Base-by-base conservation (phyloP, 2,329 filamentous ascomycete genomes). In the Ustilaginoidea virens region DNA sequence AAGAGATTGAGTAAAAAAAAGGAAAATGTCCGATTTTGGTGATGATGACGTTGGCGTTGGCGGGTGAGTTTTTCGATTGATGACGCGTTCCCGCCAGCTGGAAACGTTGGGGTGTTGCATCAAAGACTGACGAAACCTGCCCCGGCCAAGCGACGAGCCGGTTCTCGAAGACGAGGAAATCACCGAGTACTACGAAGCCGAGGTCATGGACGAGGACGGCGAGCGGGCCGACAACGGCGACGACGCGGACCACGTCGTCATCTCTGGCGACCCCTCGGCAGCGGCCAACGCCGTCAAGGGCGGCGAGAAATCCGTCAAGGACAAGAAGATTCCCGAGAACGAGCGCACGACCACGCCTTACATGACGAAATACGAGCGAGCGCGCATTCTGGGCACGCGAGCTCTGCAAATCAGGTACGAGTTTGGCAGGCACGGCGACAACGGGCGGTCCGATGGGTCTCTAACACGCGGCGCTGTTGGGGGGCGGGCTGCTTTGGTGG, bases 351-450 rank as follows among this genome's bases (percentile, higher is more conserved):
- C 90, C 7, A 98, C 90, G 17, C 90, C 87, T 3, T 98, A 94
- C 60, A 92, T 98, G 87, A 98, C 90, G 41, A 98, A 98, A 62
- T 98, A 98, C 58, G 90, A 98, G 66, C 73, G 77, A 44, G 90
- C 90, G 38, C 75, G 90, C 48, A 87, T 98, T 34, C 60, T 98
- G 39, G 90, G 90, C 27, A 96, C 90, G 23, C 69, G 90, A 41
- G 90, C 90, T 23, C 57, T 96, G 49, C 90, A 98, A 58, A 96
- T 98, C 49, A 94, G 83, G 83, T 92, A 56, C 29, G 72, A 31
- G 66, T n/a, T n/a, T n/a, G n/a, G n/a, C n/a, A n/a, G n/a, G n/a
- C n/a, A n/a, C n/a, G n/a, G n/a, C n/a, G n/a, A n/a, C n/a, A n/a
- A n/a, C n/a, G n/a, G n/a, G n/a, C n/a, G n/a, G n/a, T n/a, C n/a